Evolutionary conservation across 257 asterid genomes (phyloP).

Genomic region (Solanum rostratum): DNA sequence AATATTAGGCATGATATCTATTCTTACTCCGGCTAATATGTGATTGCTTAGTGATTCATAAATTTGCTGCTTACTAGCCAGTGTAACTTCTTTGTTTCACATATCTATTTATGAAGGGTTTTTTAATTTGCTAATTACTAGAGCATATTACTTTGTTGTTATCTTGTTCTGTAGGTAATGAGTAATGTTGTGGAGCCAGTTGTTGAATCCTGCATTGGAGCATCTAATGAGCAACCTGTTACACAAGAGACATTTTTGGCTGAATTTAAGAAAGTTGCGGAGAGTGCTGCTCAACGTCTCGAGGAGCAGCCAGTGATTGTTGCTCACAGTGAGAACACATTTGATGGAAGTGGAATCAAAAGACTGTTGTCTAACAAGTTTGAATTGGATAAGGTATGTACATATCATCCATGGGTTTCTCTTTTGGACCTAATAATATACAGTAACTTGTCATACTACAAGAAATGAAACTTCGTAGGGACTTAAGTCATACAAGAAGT

Average conservation of each 20-base stretch:
- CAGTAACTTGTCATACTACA: not conserved
- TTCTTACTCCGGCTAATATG: not conserved
- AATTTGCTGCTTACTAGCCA: not conserved
- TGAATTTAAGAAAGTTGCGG: slow-evolving; percentile 45
- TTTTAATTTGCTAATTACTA: not conserved
- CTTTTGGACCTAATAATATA: not conserved
- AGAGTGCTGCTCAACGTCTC: slow-evolving; percentile 42
- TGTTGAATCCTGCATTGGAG: slow-evolving; percentile 33
- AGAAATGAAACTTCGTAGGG: not conserved
- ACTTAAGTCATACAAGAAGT: not conserved
- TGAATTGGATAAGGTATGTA: slow-evolving; percentile 70
- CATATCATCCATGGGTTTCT: not conserved
- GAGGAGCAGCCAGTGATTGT: slow-evolving; percentile 82
- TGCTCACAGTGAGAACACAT: slow-evolving; percentile 80
- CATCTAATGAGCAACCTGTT: slow-evolving; percentile 31
- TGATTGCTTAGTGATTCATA: not conserved
- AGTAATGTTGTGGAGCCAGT: slow-evolving; percentile 63
- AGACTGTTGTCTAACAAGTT: slow-evolving; percentile 66
- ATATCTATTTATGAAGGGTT: not conserved
- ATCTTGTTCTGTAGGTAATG: slow-evolving; percentile 42
- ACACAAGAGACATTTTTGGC: slow-evolving; percentile 56
- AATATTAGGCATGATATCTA: not conserved
- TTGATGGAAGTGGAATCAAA: slow-evolving; percentile 73
- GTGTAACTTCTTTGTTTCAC: not conserved
- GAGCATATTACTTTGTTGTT: not conserved